Evolutionary conservation across 495 filamentous ascomycete genomes (phyloP), one percentile per base, ranked within the genome.

Genomic region (Hypoxylon lienhwacheense): DNA sequence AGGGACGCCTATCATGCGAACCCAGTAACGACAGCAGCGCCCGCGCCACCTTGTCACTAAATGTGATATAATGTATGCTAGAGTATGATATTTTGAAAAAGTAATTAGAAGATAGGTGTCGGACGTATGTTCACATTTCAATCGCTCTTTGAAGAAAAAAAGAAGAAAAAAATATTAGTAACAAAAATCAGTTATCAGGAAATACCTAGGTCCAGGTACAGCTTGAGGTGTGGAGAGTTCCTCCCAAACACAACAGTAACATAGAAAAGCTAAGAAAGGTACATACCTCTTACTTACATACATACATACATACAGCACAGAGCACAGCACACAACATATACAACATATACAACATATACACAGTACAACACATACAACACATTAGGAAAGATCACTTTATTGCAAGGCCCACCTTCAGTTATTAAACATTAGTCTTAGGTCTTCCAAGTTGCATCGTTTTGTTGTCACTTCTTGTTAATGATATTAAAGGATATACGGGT

Each of bases 1-100:
- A 44, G 3, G 19, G 16, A 50, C 12, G 14, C 16, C 32, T 51
- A 55, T 47, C 51, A 53, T 31, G 41, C 51, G 46, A 41, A 46
- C 28, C 34, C 45, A 40, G 51, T 47, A 19, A 42, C 47, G 51
- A 52, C 58, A 43, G 58, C 58, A 55, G 58, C 52, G 52, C 58
- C 58, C 29, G 58, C 58, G 58, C 58, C 26, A 42, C 52, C 28
- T 36, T 47, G 52, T 61, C 52, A 47, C 58, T 39, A 20, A 37
- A 26, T 8, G 19, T 21, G 41, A 22, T 7, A n/a, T 14, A 10
- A 10, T 20, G n/a, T 19, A 36, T 24, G 26, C 5, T 16, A 14
- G 20, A 19, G 21, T 5, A 22, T 12, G 3, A 34, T 5, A 35
- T 36, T 14, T 41, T 43, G 14, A 22, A 47, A 31, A 21, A n/a